Percentiles rank a stretch among this genome's conserved stretches.
phyloP scores from a whole-genome alignment of 108 stramenopile genomes.

The Fragilaria crotonensis region DNA sequence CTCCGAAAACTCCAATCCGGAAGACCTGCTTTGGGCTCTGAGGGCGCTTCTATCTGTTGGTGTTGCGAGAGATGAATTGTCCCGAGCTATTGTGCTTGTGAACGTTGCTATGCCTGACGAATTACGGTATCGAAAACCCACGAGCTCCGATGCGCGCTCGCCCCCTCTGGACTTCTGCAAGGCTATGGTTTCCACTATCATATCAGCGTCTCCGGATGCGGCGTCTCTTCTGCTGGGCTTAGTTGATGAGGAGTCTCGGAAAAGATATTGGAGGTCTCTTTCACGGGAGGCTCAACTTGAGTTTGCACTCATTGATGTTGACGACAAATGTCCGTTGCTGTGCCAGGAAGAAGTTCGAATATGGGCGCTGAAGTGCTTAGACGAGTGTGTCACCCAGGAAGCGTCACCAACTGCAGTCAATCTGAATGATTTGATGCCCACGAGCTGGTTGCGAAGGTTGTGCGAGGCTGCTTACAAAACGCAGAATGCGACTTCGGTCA shows the following conservation, averaged over 20 bases:
- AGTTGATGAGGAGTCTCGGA: conserved; percentile 39
- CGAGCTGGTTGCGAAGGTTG: conserved; percentile 51
- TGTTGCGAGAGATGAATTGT: conserved; percentile 51
- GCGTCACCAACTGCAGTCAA: not conserved
- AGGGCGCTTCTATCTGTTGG: conserved; percentile 57
- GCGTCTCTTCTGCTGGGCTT: conserved; percentile 45
- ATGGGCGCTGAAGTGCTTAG: conserved; percentile 49
- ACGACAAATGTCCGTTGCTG: conserved; percentile 49
- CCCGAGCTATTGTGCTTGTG: conserved; percentile 46
- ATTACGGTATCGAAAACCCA: conserved; percentile 35
- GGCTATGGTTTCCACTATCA: conserved; percentile 41
- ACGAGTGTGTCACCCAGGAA: conserved; percentile 13
- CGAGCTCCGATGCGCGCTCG: not conserved
- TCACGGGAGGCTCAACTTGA: conserved; percentile 47
- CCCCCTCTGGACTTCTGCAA: conserved; percentile 40
- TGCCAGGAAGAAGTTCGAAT: conserved; percentile 52
- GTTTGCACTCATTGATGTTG: conserved; percentile 41
- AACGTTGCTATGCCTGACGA: conserved; percentile 75
- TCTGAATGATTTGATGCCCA: conserved; percentile 19
- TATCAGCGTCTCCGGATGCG: conserved; percentile 41
- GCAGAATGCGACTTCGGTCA: conserved; percentile 51
- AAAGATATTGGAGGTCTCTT: conserved; percentile 60
- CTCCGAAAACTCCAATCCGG: not conserved
- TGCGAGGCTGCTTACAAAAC: conserved; percentile 38
- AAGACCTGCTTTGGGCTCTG: conserved; percentile 58